Percentiles rank a stretch among this genome's conserved stretches.
Evolutionary conservation across 1,284 basidiomycete genomes (phyloP).

Genomic region (Malassezia sympodialis): DNA sequence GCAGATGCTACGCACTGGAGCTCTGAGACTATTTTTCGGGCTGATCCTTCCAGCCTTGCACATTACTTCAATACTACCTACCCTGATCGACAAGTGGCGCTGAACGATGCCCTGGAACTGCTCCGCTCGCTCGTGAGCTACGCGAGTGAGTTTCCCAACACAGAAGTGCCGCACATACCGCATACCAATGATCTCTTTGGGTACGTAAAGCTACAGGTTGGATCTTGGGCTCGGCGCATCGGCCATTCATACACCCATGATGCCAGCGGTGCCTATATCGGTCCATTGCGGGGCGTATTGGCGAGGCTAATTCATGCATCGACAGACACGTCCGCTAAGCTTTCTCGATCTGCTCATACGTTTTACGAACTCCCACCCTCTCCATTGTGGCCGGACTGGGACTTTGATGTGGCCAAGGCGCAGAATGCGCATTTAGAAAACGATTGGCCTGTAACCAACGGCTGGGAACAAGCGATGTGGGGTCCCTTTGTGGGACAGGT

Average conservation of each 20-base stretch:
- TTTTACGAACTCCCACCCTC: slow-evolving; percentile 5
- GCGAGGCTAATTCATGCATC: not conserved
- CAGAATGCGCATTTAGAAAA: not conserved
- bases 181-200: not conserved
- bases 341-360: not conserved
- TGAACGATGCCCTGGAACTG: not conserved
- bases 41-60: not conserved
- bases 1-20: not conserved
- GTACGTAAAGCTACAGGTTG: not conserved
- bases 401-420: slow-evolving; percentile 12
- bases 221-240: not conserved
- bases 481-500: slow-evolving; percentile 11
- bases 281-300: not conserved
- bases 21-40: not conserved
- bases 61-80: not conserved
- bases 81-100: not conserved
- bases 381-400: slow-evolving; percentile 17
- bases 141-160: too few relatives aligned
- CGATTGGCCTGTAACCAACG: not conserved
- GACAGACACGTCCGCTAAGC: not conserved
- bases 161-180: not conserved
- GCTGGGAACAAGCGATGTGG: slow-evolving; percentile 21
- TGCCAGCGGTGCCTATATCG: not conserved
- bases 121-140: slow-evolving; percentile 1
- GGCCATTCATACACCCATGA: not conserved